Evolutionary conservation across 176 grass and related monocot genomes (phyloP), one percentile per base, ranked within the genome.

Genomic region (Cenchrus fungigraminus): DNA sequence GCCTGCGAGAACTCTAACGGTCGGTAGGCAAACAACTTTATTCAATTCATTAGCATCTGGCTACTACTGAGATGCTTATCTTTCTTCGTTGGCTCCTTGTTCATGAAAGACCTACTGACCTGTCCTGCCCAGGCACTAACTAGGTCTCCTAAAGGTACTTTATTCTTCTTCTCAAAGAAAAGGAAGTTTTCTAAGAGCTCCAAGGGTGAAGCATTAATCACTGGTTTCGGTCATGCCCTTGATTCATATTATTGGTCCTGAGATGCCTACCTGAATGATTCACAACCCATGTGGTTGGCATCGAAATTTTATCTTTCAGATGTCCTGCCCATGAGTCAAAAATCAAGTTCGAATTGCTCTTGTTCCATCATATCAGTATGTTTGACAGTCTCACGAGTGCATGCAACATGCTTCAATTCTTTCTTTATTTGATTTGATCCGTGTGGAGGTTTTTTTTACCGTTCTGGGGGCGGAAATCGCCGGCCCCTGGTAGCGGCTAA

Each of bases 371-470:
- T 14, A 60, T 44, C 54, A 44, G 9, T 60, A 60, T 34, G 32
- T 77, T 60, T 77, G 74, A 59, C 32, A 60, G 55, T 60, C 55
- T 44, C 54, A 77, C 10, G 5, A 59, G 34, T 77, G 74, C 55
- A 77, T 55, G 49, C 28, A 34, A 6, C 50, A 74, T 74, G 72
- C 49, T 54, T 74, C 28, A 17, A 74, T 34, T 55, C 14, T 37
- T 75, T 75, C 44, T 75, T 65, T 68, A 45, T 77, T 77, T 19
- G 55, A 77, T 60, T 45, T 61, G 74, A 77, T 61, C 34, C 17
- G 11, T 58, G 56, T 32, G 31, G 22, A 25, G 22, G 22, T 25
- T 25, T 25, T 25, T 25, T 25, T 25, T 25, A 25, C 22, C 22
- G 22, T 25, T 25, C 22, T 25, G 22, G 22, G 22, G 22, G 22